Base-by-base conservation (phyloP, 2,329 filamentous ascomycete genomes). In the Hymenoscyphus occultus region DNA sequence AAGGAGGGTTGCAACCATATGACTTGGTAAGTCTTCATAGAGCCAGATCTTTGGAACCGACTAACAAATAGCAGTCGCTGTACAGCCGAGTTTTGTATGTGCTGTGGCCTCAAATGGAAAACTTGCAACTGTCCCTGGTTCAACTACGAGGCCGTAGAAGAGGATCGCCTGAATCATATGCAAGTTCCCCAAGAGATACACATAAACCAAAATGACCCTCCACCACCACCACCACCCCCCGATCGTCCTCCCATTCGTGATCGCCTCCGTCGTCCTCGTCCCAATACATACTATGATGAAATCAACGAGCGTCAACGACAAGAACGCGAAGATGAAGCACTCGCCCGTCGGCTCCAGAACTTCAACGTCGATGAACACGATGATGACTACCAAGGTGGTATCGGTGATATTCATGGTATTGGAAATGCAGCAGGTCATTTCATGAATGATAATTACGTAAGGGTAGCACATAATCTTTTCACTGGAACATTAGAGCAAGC, bases 1-100 rank as follows among this genome's bases (percentile, higher is more conserved):
- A 89, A 89, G 71, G 90, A 94, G 76, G 92, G 92, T 56, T 93
- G 90, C 77, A 93, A 94, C 77, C 92, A 94, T 75, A 94, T 96
- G 86, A 92, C 87, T 35, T 96, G 92, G 89, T 91, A 80, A 78
- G 86, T 78, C 51, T n/a, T 16, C 7, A 14, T 57, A 57, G 59
- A 3, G 64, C 40, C 62, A 60, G 14, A 59, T 45, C 31, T 35
- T 19, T 19, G 62, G 28, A 22, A 57, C 13, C 51, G 19, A 31
- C 68, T 73, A 64, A 71, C 56, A 3, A 39, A n/a, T 13, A 62
- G 59, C 74, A 87, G 89, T 75, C 90, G 87, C 63, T 96, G 93
- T 73, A 89, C 86, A 62, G 91, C 91, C 35, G 85, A 96, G 71
- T 96, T 96, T 73, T 97, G 93, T 78, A 93, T 95, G 85, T 83